These are phyloP conservation scores for Fusarium tupiense DNA, from an alignment of 2,329 filamentous ascomycete species.

Conservation along the genomic window DNA sequence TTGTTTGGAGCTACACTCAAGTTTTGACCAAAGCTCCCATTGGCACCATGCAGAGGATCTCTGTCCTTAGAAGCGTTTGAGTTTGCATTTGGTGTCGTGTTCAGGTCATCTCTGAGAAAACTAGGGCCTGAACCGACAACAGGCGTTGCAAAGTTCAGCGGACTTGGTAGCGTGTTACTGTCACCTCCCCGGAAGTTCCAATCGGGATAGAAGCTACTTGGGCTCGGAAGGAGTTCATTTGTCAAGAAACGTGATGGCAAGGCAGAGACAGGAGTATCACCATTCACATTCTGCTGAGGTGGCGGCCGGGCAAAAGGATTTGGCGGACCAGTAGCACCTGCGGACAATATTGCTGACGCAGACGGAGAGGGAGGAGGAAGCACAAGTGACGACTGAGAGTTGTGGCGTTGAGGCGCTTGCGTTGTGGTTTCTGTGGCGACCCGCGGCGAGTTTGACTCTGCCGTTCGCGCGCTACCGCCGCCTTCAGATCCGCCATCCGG, in stretches of 20 bases:
- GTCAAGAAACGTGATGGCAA: constrained; percentile 91
- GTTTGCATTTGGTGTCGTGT: constrained; percentile 25
- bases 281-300: constrained; percentile 71
- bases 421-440: constrained; percentile 68
- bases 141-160: constrained; percentile 91
- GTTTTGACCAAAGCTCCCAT: constrained; percentile 23
- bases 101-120: constrained; percentile 65
- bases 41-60: constrained; percentile 8
- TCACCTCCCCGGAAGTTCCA: constrained; percentile 82
- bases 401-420: constrained; percentile 60
- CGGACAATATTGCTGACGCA: constrained; percentile 84
- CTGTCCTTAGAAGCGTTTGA: constrained; percentile 15
- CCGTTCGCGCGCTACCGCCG: constrained; percentile 71
- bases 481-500: constrained; percentile 87
- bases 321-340: constrained; percentile 89
- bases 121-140: constrained; percentile 69
- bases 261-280: constrained; percentile 85
- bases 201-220: constrained; percentile 90
- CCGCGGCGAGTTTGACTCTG: constrained; percentile 73
- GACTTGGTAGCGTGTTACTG: constrained; percentile 89
- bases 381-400: constrained; percentile 76
- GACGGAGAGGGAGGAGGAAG: constrained; percentile 94
- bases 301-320: constrained; percentile 94
- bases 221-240: constrained; percentile 87
- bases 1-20: constrained; percentile 35